Evolutionary conservation across 1,284 basidiomycete genomes (phyloP), one percentile per base, ranked within the genome.

Genomic region (Leccinum cinnamomeum): DNA sequence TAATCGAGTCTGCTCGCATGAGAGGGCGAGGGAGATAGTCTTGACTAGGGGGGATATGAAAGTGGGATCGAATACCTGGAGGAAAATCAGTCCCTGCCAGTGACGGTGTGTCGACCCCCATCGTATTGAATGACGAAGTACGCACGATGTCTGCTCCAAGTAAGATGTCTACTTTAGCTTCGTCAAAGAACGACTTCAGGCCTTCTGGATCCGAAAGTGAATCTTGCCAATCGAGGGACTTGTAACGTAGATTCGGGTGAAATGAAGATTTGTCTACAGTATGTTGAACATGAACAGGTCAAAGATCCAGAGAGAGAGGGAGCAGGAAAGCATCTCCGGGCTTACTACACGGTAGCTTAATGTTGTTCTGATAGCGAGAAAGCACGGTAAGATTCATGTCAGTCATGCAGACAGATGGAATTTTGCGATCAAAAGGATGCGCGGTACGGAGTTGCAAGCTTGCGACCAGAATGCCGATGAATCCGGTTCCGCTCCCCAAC

Each of bases 401-500:
- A 0, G 88, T 89, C 59, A 92, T 69, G 73, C 80, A 84, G n/a
- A 90, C 61, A n/a, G 73, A 67, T 25, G 65, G 60, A 7, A 64
- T 16, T 39, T 14, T 33, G 59, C 60, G 33, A 35, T 60, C 44
- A 39, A 53, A 51, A 16, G 57, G 75, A 7, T 68, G 65, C 25
- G 56, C 44, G 3, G 62, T 56, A 57, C 56, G 69, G 8, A 75
- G 61, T 53, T 90, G 89, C 28, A 90, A 69, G 57, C 78, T 79
- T 1, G 85, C 83, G 39, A 84, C 69, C 12, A 91, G 72, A 39
- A 84, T 82, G 1, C 89, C 91, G 7, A 92, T 76, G 66, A 91
- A 88, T n/a, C 91, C 91, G 3, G 79, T 78, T 2, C 91, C 91
- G 16, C 84, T 86, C 12, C 90, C 91, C 1, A 92, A 78, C 70